Base-by-base conservation (phyloP, 768 basidiomycete species). In the Leccinum uliginosum region DNA sequence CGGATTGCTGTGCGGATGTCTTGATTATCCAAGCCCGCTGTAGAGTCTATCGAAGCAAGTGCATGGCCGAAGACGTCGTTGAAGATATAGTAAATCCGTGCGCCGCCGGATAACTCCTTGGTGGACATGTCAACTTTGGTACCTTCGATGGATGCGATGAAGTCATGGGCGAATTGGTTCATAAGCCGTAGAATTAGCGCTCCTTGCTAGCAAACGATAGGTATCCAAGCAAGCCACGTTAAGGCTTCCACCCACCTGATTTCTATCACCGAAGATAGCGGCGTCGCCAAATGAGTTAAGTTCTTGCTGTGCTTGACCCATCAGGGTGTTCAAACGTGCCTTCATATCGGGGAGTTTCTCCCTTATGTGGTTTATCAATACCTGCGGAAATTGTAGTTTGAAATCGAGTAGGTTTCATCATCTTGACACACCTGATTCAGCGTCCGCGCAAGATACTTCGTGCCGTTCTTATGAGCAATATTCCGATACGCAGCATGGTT, bases 331-430 rank as follows among this genome's bases (percentile, higher is more conserved):
- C 58, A 99, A 75, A 19, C 94, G 82, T 15, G 97, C 97, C 72
- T 99, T 99, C 97, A 99, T 98, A 72, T 99, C 97, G 0, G 97
- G 97, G 35, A 99, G 80, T 73, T 98, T 99, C 67, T 99, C 97
- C 57, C 97, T 85, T 61, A 99, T 98, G 69, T 99, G 97, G 70
- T 91, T 92, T 83, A 99, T 86, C 59, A 99, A 75, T 30, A 98
- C 93, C 91, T 87, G 55, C 19, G 53, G 4, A n/a, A n/a, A n/a
- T 19, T 43, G 49, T 48, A n/a, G 48, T 40, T 46, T 50, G 14
- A 35, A 50, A 45, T 35, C 29, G 5, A 38, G 40, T 27, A 30
- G 30, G 15, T 26, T 55, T 49, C 19, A n/a, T 15, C 51, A 38
- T 24, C 47, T 23, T 49, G 7, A 61, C 82, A 50, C 54, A 94